Base-by-base conservation (phyloP, 2,329 filamentous ascomycete genomes). In the Penicillium verrucosum region DNA sequence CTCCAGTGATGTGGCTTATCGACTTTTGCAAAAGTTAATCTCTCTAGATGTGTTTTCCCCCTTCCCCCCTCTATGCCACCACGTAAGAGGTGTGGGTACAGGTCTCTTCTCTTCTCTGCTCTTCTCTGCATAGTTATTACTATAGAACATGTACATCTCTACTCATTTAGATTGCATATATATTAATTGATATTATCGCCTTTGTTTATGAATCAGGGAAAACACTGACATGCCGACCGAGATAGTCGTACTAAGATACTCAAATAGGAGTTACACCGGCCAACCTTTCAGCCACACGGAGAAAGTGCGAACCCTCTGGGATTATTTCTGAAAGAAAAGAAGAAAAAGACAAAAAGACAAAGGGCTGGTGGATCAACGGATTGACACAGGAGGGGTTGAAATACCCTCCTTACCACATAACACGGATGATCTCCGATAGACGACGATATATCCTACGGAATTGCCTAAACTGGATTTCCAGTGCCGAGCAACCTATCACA, bases 241-340 rank as follows among this genome's bases (percentile, higher is more conserved):
- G 21, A 21, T 21, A 21, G 21, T 3, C 21, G 21, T 21, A 21
- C 3, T 21, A 21, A 21, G 21, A 21, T 21, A 21, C 21, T 21
- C 21, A 21, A 21, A 21, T 21, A 54, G 44, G 53, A 51, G 46
- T 55, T 43, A 37, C 48, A 25, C 48, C 54, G 34, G 18, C 48
- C 34, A 47, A 47, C 49, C 5, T 36, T 36, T n/a, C 29, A 18
- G 14, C 30, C 30, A 47, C 42, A 36, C 54, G 54, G 54, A 56
- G 49, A 16, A 56, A 47, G 36, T 53, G 49, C 54, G 54, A 56
- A 27, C 11, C 1, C 11, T 21, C 8, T 12, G 5, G 7, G 16
- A 32, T 6, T 14, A 32, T 32, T 32, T 5, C 12, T 14, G 5
- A 32, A 32, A 32, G 30, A 32, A 12, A 5, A 32, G 5, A 32